These are phyloP conservation scores for Globisporangium parvum DNA, from an alignment of 352 stramenopile species.

Conservation along the genomic window DNA sequence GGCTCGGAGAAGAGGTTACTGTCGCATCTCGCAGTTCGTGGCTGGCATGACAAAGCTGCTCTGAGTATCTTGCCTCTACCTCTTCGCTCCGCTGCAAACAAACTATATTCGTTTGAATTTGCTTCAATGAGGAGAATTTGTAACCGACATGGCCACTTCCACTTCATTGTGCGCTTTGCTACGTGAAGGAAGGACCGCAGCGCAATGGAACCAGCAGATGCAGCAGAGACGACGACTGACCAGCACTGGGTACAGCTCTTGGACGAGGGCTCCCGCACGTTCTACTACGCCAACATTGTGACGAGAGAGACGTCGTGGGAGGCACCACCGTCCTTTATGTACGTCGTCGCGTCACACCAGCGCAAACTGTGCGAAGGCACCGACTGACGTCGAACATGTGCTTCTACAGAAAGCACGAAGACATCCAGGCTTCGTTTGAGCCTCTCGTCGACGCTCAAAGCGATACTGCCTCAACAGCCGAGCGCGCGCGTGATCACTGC, in stretches of 20 bases:
- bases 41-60: too few species aligned
- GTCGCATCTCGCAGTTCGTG: too few species aligned
- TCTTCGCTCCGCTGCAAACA: too few species aligned
- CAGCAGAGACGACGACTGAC: neutral
- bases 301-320: constrained; percentile 11
- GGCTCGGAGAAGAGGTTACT: too few species aligned
- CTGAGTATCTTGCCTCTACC: too few species aligned
- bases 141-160: too few species aligned
- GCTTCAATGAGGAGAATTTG: too few species aligned
- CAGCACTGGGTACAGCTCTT: constrained; percentile 8
- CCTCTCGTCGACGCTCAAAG: neutral
- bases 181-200: too few species aligned
- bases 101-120: too few species aligned
- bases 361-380: neutral
- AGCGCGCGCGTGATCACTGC: neutral
- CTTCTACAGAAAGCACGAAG: constrained; percentile 7
- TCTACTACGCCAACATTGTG: constrained; percentile 13
- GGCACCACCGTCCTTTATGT: constrained; percentile 11
- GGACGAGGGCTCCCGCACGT: constrained; percentile 6
- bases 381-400: too few species aligned
- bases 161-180: too few species aligned
- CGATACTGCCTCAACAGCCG: neutral
- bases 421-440: constrained; percentile 10
- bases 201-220: too few species aligned
- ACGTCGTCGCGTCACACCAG: neutral